phyloP scores from a whole-genome alignment of 257 asterid genomes.

The Perilla frutescens region DNA sequence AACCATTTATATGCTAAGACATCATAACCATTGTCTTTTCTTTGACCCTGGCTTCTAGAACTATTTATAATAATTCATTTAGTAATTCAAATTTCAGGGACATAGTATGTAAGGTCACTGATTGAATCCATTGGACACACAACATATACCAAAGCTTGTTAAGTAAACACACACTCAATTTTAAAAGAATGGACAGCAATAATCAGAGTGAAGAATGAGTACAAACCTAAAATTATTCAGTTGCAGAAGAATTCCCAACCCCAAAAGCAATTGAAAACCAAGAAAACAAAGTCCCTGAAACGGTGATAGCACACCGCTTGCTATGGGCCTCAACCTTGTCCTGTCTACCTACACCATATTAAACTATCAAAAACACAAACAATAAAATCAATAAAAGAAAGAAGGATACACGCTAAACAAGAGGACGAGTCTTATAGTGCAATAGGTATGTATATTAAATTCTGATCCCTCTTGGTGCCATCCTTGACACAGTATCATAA shows the following conservation, averaged over 20 bases:
- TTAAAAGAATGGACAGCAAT: neutral
- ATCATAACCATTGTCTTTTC: neutral
- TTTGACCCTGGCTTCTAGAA: conserved; percentile 7
- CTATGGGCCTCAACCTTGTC: conserved; percentile 87
- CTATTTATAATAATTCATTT: neutral
- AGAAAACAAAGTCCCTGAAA: conserved; percentile 83
- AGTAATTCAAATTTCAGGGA: conserved; percentile 13
- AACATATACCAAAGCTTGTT: neutral
- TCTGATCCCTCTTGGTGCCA: conserved; percentile 1
- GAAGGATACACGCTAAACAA: conserved; percentile 20
- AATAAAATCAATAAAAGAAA: conserved; percentile 23
- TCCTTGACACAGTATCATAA: neutral
- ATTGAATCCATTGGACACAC: conserved; percentile 4
- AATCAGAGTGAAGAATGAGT: conserved; percentile 25
- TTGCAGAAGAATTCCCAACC: conserved; percentile 87
- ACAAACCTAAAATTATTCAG: conserved; percentile 82
- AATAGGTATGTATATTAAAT: conserved; percentile 18
- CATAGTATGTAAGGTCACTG: neutral
- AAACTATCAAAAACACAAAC: conserved; percentile 48
- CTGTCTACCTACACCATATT: conserved; percentile 81
- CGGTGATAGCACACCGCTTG: conserved; percentile 86
- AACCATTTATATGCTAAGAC: neutral
- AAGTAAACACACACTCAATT: neutral
- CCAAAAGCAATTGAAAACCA: conserved; percentile 85
- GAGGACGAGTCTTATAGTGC: conserved; percentile 10